Conservation (phyloP, 2,329 filamentous ascomycete species). For the Westerdykella aurantiaca region DNA sequence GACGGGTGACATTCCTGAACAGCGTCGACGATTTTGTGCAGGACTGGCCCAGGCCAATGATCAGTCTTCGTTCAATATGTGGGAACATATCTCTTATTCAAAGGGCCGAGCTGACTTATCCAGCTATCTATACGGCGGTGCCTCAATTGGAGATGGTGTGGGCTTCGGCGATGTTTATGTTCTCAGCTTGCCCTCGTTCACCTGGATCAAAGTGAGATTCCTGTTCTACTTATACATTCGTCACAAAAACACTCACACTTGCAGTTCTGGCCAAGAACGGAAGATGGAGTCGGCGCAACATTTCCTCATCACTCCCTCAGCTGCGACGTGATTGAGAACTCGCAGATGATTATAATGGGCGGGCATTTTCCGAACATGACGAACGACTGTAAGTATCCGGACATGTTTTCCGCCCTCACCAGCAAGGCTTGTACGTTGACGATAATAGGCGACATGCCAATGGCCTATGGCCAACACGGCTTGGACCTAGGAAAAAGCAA, state of each 20-base stretch:
- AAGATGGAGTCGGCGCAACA: conserved; percentile 25
- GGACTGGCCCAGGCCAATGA: conserved; percentile 52
- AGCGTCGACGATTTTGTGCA: conserved; percentile 52
- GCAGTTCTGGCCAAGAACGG: conserved; percentile 9
- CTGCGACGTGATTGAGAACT: conserved; percentile 51
- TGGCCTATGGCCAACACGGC: conserved; percentile 50
- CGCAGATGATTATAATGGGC: conserved; percentile 58
- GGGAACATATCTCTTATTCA: conserved; percentile 15
- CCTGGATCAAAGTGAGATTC: conserved; percentile 47
- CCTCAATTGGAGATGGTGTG: conserved; percentile 38
- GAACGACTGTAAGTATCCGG: conserved; percentile 14
- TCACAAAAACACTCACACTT: not conserved
- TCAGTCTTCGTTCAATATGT: conserved; percentile 57
- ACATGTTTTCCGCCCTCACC: not conserved
- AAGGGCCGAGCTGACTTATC: not conserved
- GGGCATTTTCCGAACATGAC: conserved; percentile 48
- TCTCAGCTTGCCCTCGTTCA: conserved; percentile 55
- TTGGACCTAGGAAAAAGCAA: conserved; percentile 41
- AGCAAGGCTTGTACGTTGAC: not conserved
- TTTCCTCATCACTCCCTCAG: conserved; percentile 47
- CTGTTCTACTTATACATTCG: conserved; percentile 32
- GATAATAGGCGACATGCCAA: conserved; percentile 44
- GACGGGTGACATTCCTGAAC: conserved; percentile 45
- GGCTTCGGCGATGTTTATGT: conserved; percentile 58
- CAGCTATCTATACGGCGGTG: conserved; percentile 56